Percentiles rank a stretch among this genome's conserved stretches.
phyloP scores from a whole-genome alignment of 2,329 filamentous ascomycete genomes.

The Penicillium sp. region DNA sequence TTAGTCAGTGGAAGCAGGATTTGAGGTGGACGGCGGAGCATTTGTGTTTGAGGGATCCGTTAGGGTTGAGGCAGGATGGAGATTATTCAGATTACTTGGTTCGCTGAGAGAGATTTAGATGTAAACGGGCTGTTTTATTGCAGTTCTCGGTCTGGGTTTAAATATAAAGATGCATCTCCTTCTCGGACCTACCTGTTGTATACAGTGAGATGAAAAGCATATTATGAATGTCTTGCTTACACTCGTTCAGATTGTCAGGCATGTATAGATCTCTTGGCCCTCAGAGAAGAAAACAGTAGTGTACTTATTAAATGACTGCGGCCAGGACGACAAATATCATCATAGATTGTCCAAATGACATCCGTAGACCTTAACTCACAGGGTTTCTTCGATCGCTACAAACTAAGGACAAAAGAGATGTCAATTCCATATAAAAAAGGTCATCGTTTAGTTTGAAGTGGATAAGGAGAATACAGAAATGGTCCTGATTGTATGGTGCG shows the following conservation, averaged over 20 bases:
- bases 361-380: not conserved
- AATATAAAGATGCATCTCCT: not conserved
- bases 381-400: not conserved
- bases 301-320: not conserved
- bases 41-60: slow-evolving; percentile 16
- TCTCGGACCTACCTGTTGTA: not conserved
- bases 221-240: not conserved
- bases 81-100: not conserved
- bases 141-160: not conserved
- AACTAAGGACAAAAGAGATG: not conserved
- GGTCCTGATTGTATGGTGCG: slow-evolving; percentile 11
- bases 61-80: not conserved
- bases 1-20: not conserved
- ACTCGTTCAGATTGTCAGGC: not conserved
- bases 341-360: not conserved
- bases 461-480: slow-evolving; percentile 22
- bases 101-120: not conserved
- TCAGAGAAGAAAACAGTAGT: not conserved
- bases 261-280: not conserved
- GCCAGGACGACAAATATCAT: not conserved
- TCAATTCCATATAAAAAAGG: not conserved
- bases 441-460: slow-evolving; percentile 12
- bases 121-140: not conserved
- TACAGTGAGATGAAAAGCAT: not conserved
- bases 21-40: slow-evolving; percentile 18